These are phyloP conservation scores for Emmonsia crescens DNA, from an alignment of 2,329 filamentous ascomycete species.

Conservation along the genomic window DNA sequence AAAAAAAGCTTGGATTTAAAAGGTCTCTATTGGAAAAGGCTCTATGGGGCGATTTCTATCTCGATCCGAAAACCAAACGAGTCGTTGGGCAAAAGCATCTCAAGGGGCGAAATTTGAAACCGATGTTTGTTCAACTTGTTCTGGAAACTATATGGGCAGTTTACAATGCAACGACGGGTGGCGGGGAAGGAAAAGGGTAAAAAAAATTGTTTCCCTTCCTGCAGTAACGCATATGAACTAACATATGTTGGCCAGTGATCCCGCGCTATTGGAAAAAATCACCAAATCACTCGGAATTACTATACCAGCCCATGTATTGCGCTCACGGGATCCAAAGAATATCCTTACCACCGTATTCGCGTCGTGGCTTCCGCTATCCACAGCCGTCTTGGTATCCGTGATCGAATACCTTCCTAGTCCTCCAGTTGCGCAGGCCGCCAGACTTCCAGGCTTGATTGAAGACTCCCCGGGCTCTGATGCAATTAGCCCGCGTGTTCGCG, in stretches of 20 bases:
- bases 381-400: slow-evolving; percentile 83
- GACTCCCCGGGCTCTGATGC: slow-evolving; percentile 64
- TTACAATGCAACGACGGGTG: slow-evolving; percentile 80
- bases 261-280: slow-evolving; percentile 78
- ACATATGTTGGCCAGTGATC: slow-evolving; percentile 43
- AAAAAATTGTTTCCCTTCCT: slow-evolving; percentile 23
- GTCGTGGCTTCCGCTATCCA: slow-evolving; percentile 85
- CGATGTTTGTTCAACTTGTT: slow-evolving; percentile 94
- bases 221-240: background rate
- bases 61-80: slow-evolving; percentile 95
- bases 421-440: slow-evolving; percentile 62
- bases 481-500: slow-evolving; percentile 57
- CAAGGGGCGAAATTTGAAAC: slow-evolving; percentile 82
- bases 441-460: slow-evolving; percentile 69
- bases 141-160: slow-evolving; percentile 94
- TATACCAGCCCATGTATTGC: slow-evolving; percentile 71
- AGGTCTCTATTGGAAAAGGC: slow-evolving; percentile 79
- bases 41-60: slow-evolving; percentile 91
- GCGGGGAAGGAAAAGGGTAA: slow-evolving; percentile 69
- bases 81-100: slow-evolving; percentile 83
- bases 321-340: slow-evolving; percentile 71
- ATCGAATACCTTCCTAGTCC: slow-evolving; percentile 88
- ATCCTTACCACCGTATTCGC: slow-evolving; percentile 80
- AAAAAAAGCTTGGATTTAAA: slow-evolving; percentile 95
- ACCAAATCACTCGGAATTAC: slow-evolving; percentile 80